phyloP scores from a whole-genome alignment of 495 filamentous ascomycete genomes.

The Aspergillus nidulans region DNA sequence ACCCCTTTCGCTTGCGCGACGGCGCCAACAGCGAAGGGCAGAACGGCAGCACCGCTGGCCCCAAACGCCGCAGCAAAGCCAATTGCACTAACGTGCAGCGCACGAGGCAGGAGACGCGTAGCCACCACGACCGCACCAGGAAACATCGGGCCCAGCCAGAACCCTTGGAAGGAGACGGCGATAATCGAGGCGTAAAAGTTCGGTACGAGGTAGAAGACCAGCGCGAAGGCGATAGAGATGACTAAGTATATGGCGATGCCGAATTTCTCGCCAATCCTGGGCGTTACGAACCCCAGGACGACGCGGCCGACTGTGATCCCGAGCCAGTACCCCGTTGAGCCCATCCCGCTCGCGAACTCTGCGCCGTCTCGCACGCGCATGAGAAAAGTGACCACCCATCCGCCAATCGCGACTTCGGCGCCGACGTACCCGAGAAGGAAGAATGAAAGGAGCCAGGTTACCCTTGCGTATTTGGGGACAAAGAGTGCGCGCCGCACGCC shows the following conservation, averaged over 20 bases:
- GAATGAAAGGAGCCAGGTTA: constrained; percentile 72
- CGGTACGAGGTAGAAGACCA: constrained; percentile 58
- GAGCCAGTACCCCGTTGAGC: constrained; percentile 63
- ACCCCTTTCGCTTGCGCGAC: constrained; percentile 80
- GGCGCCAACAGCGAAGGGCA: constrained; percentile 81
- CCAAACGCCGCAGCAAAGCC: constrained; percentile 74
- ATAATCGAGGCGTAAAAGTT: constrained; percentile 61
- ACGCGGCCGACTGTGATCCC: constrained; percentile 59
- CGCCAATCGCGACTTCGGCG: constrained; percentile 77
- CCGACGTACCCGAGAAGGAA: constrained; percentile 82
- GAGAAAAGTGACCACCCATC: constrained; percentile 67
- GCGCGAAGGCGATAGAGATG: constrained; percentile 35
- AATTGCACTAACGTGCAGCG: constrained; percentile 69
- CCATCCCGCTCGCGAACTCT: constrained; percentile 57
- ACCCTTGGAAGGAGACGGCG: constrained; percentile 57
- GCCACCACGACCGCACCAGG: constrained; percentile 67
- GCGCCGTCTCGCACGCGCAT: constrained; percentile 51
- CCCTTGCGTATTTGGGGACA: constrained; percentile 36
- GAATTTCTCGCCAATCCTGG: constrained; percentile 55
- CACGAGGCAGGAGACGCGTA: constrained; percentile 65
- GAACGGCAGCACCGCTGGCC: constrained; percentile 69
- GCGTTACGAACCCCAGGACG: constrained; percentile 59
- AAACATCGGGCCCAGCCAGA: constrained; percentile 57
- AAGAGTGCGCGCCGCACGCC: constrained; percentile 55
- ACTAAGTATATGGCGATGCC: constrained; percentile 37